Evolutionary conservation across 179 eudicot genomes (phyloP).

Genomic region (Silene coronaria): DNA sequence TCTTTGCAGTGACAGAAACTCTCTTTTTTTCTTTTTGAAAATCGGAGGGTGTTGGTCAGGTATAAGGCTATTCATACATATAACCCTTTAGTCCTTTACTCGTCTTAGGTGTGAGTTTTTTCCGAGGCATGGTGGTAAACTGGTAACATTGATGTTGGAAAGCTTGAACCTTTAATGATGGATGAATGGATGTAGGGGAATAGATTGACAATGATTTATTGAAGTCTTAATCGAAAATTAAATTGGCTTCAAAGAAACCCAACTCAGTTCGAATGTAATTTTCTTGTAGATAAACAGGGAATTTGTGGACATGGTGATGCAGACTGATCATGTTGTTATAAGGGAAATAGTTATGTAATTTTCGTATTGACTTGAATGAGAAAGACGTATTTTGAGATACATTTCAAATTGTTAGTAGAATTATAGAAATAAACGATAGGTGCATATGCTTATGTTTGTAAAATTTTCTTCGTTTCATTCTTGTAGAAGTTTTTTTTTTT

Average conservation of each 20-base stretch:
- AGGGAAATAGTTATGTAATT: neutral
- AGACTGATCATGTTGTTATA: neutral
- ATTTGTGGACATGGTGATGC: neutral
- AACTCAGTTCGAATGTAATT: neutral
- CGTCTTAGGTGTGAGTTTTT: neutral
- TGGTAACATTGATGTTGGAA: neutral
- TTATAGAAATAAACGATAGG: neutral
- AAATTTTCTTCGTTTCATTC: neutral
- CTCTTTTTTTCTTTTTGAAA: too few relatives aligned
- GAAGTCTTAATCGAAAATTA: neutral
- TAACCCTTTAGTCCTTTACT: neutral
- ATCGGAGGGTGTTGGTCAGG: neutral
- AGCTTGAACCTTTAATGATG: neutral
- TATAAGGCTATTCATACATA: conserved; percentile 4
- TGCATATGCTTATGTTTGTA: neutral
- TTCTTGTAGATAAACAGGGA: neutral
- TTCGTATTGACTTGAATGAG: neutral
- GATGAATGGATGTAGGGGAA: neutral
- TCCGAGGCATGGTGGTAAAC: neutral
- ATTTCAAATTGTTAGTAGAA: neutral
- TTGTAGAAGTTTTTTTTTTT: neutral
- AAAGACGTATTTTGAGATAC: neutral
- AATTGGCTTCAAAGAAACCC: neutral
- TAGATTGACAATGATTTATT: neutral
- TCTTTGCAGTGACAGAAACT: too few relatives aligned